Evolutionary conservation across 371 early-diverging fungal species (phyloP), one percentile per base, ranked within the genome.

Genomic region (Actinomortierella wolfii): DNA sequence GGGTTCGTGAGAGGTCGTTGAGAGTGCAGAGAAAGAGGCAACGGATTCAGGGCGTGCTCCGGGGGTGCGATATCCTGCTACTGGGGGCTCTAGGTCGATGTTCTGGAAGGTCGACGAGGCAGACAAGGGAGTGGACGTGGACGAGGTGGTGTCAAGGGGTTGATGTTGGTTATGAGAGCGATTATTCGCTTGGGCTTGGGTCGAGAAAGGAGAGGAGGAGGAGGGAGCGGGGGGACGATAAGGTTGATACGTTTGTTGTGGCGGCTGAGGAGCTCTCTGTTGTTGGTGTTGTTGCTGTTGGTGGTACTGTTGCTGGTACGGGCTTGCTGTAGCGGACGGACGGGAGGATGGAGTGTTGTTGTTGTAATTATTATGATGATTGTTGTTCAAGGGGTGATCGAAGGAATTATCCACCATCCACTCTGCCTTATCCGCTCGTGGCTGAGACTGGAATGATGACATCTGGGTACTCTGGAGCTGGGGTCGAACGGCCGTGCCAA

Each of bases 1-100:
- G 14, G 68, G 61, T 34, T 67, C 68, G 61, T 61, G 53, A 39
- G 68, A 67, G 53, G 61, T 61, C 11, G 61, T 61, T 3, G 68
- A 67, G 18, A 67, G 51, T 20, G 60, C 56, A 14, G 61, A 57
- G 50, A 57, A 53, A 3, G 68, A 67, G 41, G 61, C 61, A 0
- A 61, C 58, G 34, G 68, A 67, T 28, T 25, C 21, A n/a, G 68
- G 68, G 13, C 68, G 57, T 25, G 57, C 59, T 7, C 11, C 42
- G 28, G 54, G 28, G 34, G 53, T 47, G 3, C 29, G 48, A 55
- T 54, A 61, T 29, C 52, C 54, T 15, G 54, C 57, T 21, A 50
- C 58, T 47, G 68, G 68, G 13, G 68, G 61, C 21, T 68, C 55
- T n/a, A 68, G 59, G 20, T 46, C 34, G 46, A 51, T 24, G 7